A percentile compares a stretch with the other conserved stretches of the same genome.
Evolutionary conservation across 1,139 yeast species (phyloP).

Genomic region (Geotrichum bryndzae): DNA sequence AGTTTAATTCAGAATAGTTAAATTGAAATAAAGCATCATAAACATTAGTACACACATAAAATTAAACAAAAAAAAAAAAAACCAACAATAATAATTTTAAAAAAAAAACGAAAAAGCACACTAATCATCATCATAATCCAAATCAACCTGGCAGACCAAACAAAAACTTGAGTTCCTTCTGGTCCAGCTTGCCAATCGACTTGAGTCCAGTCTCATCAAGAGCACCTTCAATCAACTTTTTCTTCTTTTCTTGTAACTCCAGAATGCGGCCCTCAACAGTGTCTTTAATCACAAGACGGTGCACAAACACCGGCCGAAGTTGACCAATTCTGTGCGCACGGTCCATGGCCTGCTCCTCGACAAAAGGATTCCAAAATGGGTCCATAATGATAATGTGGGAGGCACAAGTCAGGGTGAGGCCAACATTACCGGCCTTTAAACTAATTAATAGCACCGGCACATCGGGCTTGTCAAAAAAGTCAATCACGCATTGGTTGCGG

Average conservation of each 20-base stretch:
- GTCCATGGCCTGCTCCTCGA: slow-evolving; percentile 94
- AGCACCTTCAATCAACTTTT: slow-evolving; percentile 71
- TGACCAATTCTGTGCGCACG: slow-evolving; percentile 94
- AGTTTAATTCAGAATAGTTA: too few relatives aligned
- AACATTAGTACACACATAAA: background rate
- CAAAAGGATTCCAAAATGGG: slow-evolving; percentile 96
- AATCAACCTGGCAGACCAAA: slow-evolving; percentile 48
- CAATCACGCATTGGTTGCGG: slow-evolving; percentile 56
- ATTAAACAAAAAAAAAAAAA: background rate
- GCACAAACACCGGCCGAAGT: slow-evolving; percentile 65
- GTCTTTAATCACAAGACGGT: slow-evolving; percentile 56
- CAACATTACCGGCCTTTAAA: slow-evolving; percentile 88
- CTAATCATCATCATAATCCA: background rate
- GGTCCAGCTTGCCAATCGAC: slow-evolving; percentile 58
- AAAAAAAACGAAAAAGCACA: background rate
- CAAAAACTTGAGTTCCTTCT: slow-evolving; percentile 67
- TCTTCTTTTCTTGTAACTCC: slow-evolving; percentile 66
- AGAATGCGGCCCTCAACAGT: slow-evolving; percentile 86
- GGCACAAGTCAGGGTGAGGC: slow-evolving; percentile 87
- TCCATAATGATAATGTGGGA: slow-evolving; percentile 85
- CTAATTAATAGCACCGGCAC: slow-evolving; percentile 61
- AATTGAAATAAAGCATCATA: background rate
- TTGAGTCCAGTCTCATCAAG: slow-evolving; percentile 71
- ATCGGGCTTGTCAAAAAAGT: slow-evolving; percentile 54
- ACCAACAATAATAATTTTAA: background rate